Evolutionary conservation across 306 rosid genomes (phyloP), one percentile per base, ranked within the genome.

Genomic region (Prunus mongolica): DNA sequence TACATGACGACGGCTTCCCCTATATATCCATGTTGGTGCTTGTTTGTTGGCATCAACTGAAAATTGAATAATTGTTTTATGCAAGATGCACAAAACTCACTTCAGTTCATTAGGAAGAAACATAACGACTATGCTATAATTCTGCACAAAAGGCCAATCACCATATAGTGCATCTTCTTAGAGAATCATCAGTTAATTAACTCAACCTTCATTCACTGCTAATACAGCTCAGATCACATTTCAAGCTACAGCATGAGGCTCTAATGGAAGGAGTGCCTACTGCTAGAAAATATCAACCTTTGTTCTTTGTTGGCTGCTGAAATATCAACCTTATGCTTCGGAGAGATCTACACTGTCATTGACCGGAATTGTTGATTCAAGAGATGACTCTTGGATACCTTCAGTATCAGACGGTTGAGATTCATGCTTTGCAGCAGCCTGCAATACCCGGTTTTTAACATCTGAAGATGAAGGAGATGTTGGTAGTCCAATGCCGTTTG

Each of bases 341-440:
- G 88, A 85, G 51, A 87, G 82, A 80, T 87, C 88, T 30, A 76
- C 86, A 68, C 81, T 89, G 76, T 85, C 87, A 56, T 84, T 84
- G 64, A 84, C 80, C 20, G 96, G 65, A 69, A 84, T 79, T 44
- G 87, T 72, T 57, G 85, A 25, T 19, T 87, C 92, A 2, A 92
- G 58, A 68, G 80, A 82, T 67, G 80, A 65, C 73, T 94, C 90
- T 74, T 87, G 91, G 86, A 73, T 54, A 24, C 84, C 83, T 80
- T 87, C 93, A 14, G 79, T 74, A 52, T 88, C 97, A 10, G 96
- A 86, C 24, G 97, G 98, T 75, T 95, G 92, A 75, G 97, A 92
- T 88, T 92, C 93, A 77, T 95, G 98, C 81, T 89, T 95, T 1
- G 98, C 98, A 11, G 98, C 98, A 14, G 97, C 97, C 84, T 95